Conservation (phyloP, 345 rosid species). For the Cardamine resedifolia region DNA sequence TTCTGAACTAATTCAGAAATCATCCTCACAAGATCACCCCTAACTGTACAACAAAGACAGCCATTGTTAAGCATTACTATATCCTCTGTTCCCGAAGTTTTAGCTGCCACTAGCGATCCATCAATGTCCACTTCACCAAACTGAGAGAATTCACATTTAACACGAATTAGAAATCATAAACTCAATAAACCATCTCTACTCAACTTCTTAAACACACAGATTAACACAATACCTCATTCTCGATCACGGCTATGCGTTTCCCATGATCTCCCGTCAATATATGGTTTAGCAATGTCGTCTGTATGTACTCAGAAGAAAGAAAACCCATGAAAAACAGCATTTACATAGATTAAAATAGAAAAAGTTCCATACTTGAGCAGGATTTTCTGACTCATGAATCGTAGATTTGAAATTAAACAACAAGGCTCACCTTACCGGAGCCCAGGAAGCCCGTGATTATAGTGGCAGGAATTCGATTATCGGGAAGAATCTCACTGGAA, state of each 20-base stretch:
- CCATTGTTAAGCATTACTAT: slow-evolving; percentile 93
- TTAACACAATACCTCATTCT: slow-evolving; percentile 68
- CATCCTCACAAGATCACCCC: slow-evolving; percentile 99
- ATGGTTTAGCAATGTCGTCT: slow-evolving; percentile 92
- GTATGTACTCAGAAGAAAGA: slow-evolving; percentile 16
- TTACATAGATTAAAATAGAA: background rate
- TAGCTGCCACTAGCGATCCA: slow-evolving; percentile 91
- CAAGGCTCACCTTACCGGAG: slow-evolving; percentile 72
- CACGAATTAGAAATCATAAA: background rate
- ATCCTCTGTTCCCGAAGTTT: slow-evolving; percentile 83
- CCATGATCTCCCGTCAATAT: slow-evolving; percentile 91
- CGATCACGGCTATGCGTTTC: slow-evolving; percentile 90
- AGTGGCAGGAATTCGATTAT: slow-evolving; percentile 85
- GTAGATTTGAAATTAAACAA: background rate
- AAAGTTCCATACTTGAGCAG: background rate
- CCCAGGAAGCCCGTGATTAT: slow-evolving; percentile 93
- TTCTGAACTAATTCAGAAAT: slow-evolving; percentile 69
- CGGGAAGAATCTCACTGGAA: slow-evolving; percentile 57
- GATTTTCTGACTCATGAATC: background rate
- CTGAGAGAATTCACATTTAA: slow-evolving; percentile 45
- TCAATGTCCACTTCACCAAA: slow-evolving; percentile 94
- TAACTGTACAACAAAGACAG: slow-evolving; percentile 92
- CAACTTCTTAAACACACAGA: background rate
- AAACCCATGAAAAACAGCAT: background rate
- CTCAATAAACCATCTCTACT: background rate